phyloP scores from a whole-genome alignment of 2,329 filamentous ascomycete species.

The Pezicula neosporulosa region DNA sequence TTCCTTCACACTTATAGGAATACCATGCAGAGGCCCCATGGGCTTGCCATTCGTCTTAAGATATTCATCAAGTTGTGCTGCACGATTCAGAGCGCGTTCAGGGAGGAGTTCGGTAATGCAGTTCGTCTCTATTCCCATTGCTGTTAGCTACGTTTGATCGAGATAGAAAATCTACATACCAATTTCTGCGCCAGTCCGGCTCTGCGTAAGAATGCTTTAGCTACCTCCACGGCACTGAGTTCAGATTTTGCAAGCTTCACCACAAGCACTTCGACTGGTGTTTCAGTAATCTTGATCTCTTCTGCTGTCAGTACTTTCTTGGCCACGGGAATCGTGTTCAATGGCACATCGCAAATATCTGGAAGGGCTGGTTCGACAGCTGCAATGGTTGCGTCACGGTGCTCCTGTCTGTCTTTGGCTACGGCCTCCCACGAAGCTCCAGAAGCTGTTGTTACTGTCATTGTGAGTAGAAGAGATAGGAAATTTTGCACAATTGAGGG shows the following conservation, averaged over 20 bases:
- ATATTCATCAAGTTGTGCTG: conserved; percentile 30
- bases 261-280: conserved; percentile 41
- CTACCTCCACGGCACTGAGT: conserved; percentile 40
- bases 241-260: conserved; percentile 39
- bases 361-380: conserved; percentile 36
- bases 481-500: not conserved
- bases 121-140: conserved; percentile 31
- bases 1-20: conserved; percentile 53
- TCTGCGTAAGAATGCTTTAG: conserved; percentile 50
- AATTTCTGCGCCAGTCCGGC: conserved; percentile 50
- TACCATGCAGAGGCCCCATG: conserved; percentile 34
- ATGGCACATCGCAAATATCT: conserved; percentile 32
- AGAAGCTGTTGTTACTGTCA: conserved; percentile 23
- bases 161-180: conserved; percentile 21
- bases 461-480: conserved; percentile 3
- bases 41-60: conserved; percentile 25
- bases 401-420: conserved; percentile 39
- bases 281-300: conserved; percentile 48
- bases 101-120: conserved; percentile 41
- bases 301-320: conserved; percentile 39
- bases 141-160: not conserved
- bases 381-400: conserved; percentile 42
- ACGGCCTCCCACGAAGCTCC: conserved; percentile 42
- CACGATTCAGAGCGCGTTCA: conserved; percentile 27
- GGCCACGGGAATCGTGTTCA: conserved; percentile 43